These are phyloP conservation scores for Orobanche coerulescens DNA, from an alignment of 257 asterid genomes.

Conservation along the genomic window DNA sequence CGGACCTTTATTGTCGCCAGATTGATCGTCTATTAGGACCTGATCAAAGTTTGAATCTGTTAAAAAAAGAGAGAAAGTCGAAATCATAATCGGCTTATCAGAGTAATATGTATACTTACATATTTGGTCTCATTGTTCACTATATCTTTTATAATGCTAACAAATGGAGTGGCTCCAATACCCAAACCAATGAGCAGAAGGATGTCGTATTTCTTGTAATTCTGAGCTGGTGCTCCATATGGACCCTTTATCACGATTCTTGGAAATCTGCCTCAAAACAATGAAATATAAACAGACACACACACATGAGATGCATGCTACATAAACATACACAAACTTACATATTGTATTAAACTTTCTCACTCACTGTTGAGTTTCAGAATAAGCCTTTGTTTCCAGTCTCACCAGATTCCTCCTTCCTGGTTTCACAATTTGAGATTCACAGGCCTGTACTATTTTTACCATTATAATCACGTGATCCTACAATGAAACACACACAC, in stretches of 20 bases:
- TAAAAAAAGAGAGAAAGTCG: too few relatives aligned
- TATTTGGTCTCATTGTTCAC: conserved; percentile 38
- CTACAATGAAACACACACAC: background rate
- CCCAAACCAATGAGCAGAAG: conserved; percentile 84
- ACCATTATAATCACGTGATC: background rate
- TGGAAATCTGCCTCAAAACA: conserved; percentile 50
- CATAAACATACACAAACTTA: background rate
- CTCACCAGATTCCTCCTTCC: conserved; percentile 52
- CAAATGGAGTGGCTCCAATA: conserved; percentile 91
- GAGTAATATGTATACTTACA: conserved; percentile 35
- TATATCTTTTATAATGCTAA: conserved; percentile 78
- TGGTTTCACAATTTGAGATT: conserved; percentile 36
- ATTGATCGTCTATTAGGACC: conserved; percentile 20
- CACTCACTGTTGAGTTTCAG: conserved; percentile 46
- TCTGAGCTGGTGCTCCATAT: conserved; percentile 91
- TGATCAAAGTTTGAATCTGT: conserved; percentile 18
- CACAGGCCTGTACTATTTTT: conserved; percentile 48
- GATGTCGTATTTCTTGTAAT: conserved; percentile 71
- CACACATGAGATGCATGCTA: conserved; percentile 11
- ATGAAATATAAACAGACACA: too few relatives aligned
- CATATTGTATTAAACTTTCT: conserved; percentile 11
- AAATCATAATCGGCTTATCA: background rate
- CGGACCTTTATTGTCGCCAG: conserved; percentile 35
- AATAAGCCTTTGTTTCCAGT: conserved; percentile 59
- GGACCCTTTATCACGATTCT: conserved; percentile 70